Evolutionary conservation across 306 rosid genomes (phyloP).

Genomic region (Lathyrus sativus): DNA sequence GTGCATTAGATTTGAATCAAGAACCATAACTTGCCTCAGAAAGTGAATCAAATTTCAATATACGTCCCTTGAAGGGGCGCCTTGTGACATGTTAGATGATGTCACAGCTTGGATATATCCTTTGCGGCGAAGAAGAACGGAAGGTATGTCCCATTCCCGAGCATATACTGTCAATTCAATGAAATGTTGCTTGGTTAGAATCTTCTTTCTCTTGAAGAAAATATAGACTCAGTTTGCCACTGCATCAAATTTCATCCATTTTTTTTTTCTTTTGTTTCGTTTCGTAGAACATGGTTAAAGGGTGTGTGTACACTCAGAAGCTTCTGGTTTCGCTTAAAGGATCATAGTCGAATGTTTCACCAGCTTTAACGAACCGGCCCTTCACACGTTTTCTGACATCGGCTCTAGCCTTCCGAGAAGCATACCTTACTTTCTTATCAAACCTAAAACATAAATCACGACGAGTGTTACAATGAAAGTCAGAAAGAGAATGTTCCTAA

Average conservation of each 20-base stretch:
- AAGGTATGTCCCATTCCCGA: constrained; percentile 33
- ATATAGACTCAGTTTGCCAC: constrained; percentile 55
- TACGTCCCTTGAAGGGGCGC: constrained; percentile 39
- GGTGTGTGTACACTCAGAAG: constrained; percentile 64
- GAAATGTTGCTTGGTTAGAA: constrained; percentile 40
- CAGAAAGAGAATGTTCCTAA: too few species aligned
- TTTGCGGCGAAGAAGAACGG: constrained; percentile 44
- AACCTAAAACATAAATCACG: constrained; percentile 53
- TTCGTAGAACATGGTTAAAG: constrained; percentile 55
- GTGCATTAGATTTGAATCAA: constrained; percentile 43
- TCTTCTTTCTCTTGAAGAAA: constrained; percentile 47
- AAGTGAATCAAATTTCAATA: constrained; percentile 35
- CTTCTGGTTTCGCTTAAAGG: constrained; percentile 87
- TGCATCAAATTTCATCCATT: constrained; percentile 49
- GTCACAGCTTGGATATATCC: constrained; percentile 34
- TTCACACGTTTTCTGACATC: constrained; percentile 90
- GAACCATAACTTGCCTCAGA: constrained; percentile 37
- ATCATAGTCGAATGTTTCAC: constrained; percentile 86
- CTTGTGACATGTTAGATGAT: constrained; percentile 37
- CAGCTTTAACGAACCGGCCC: constrained; percentile 96
- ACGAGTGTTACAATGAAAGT: background rate
- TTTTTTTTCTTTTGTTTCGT: constrained; percentile 53
- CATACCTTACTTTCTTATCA: constrained; percentile 85
- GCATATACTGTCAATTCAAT: constrained; percentile 40
- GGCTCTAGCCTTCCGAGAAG: constrained; percentile 94